These are phyloP conservation scores for Marasmius oreades DNA, from an alignment of 1,284 basidiomycete genomes.

Conservation along the genomic window DNA sequence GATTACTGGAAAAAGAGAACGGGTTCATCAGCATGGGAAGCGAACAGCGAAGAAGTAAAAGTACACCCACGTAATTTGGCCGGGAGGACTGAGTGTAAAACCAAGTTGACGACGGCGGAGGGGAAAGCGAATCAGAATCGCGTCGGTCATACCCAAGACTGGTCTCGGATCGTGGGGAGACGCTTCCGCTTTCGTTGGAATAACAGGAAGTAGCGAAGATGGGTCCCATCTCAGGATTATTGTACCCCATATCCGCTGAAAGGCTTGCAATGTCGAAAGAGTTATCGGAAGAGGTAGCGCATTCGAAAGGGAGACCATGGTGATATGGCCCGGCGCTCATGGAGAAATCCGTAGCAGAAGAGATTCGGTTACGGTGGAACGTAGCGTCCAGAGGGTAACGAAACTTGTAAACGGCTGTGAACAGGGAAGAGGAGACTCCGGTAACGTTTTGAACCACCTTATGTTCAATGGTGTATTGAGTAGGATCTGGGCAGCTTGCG, in stretches of 20 bases:
- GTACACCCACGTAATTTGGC: constrained; percentile 2
- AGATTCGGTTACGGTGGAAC: background rate
- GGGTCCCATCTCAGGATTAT: background rate
- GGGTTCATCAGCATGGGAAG: background rate
- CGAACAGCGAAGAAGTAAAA: background rate
- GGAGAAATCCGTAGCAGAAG: background rate
- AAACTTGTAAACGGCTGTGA: constrained; percentile 53
- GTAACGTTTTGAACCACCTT: constrained; percentile 41
- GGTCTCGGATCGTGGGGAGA: constrained; percentile 1
- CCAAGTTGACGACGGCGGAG: background rate
- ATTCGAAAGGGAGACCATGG: background rate
- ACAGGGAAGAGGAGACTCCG: constrained; percentile 32
- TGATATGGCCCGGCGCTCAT: background rate
- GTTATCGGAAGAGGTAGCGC: background rate
- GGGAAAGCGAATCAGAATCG: constrained; percentile 5
- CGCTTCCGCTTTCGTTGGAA: background rate
- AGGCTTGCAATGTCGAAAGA: background rate
- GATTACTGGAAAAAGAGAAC: background rate
- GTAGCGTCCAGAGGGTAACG: constrained; percentile 29
- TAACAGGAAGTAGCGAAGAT: background rate
- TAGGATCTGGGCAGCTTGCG: constrained; percentile 42
- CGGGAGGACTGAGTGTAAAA: constrained; percentile 2
- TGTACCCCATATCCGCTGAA: background rate
- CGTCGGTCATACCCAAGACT: background rate
- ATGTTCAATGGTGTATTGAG: constrained; percentile 52